phyloP scores from a whole-genome alignment of 306 rosid genomes.

The Glycine soja region DNA sequence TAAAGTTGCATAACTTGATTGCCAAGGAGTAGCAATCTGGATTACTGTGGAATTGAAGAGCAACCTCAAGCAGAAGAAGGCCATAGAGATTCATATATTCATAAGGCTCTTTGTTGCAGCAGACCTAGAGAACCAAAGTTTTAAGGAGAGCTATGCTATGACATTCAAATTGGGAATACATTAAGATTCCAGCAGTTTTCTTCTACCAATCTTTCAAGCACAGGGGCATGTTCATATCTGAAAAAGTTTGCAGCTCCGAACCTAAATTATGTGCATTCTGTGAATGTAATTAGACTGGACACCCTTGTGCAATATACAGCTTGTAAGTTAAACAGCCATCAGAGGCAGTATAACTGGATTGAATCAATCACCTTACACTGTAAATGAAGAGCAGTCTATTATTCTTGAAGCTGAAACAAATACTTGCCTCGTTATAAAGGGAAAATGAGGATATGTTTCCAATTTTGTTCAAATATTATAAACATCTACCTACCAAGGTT shows the following conservation, averaged over 20 bases:
- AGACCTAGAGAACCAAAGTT: not conserved
- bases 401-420: constrained; percentile 27
- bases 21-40: constrained; percentile 49
- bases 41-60: constrained; percentile 36
- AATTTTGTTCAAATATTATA: not conserved
- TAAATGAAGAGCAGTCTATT: constrained; percentile 17
- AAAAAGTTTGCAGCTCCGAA: constrained; percentile 9
- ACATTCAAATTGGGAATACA: constrained; percentile 20
- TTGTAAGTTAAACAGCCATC: constrained; percentile 32
- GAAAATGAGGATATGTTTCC: constrained; percentile 12
- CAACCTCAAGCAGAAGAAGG: constrained; percentile 20
- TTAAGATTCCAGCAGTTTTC: constrained; percentile 25
- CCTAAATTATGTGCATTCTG: constrained; percentile 7
- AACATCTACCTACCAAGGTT: not conserved
- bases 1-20: constrained; percentile 72
- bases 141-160: constrained; percentile 18
- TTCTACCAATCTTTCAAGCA: constrained; percentile 26
- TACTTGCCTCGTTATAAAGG: constrained; percentile 16
- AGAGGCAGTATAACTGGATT: constrained; percentile 24
- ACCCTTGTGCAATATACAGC: constrained; percentile 27
- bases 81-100: constrained; percentile 9
- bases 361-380: not conserved
- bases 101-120: constrained; percentile 20
- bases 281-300: not conserved
- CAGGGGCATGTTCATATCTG: constrained; percentile 12